These are phyloP conservation scores for Neoboletus magnificus DNA, from an alignment of 768 basidiomycete species.

Conservation along the genomic window DNA sequence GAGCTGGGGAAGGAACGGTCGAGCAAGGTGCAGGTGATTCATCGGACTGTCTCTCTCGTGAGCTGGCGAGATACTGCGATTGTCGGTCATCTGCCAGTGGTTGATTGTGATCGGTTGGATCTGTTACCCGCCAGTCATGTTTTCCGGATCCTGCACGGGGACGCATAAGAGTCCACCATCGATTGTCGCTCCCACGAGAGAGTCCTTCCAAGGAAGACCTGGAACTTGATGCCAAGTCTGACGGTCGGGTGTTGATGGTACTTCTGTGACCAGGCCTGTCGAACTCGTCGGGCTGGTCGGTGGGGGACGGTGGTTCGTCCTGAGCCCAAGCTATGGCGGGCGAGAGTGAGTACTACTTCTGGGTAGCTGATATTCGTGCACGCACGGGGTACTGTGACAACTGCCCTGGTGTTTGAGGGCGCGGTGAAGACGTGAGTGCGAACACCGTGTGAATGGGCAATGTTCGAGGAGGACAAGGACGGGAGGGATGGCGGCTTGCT, in stretches of 20 bases:
- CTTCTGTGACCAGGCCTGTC: slow-evolving; percentile 29
- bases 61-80: slow-evolving; percentile 7
- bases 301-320: slow-evolving; percentile 79
- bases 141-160: slow-evolving; percentile 39
- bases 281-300: slow-evolving; percentile 40
- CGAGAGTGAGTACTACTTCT: slow-evolving; percentile 2
- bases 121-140: slow-evolving; percentile 3
- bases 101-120: not conserved
- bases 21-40: slow-evolving; percentile 24
- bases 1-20: slow-evolving; percentile 25
- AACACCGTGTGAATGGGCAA: slow-evolving; percentile 28
- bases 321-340: slow-evolving; percentile 67
- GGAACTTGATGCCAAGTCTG: slow-evolving; percentile 50
- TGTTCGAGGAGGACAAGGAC: slow-evolving; percentile 25
- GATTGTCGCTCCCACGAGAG: slow-evolving; percentile 31
- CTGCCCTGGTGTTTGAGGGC: slow-evolving; percentile 47
- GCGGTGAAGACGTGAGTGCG: slow-evolving; percentile 23
- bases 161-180: slow-evolving; percentile 76
- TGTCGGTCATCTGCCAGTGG: slow-evolving; percentile 15
- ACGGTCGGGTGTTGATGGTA: slow-evolving; percentile 41
- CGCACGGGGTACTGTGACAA: slow-evolving; percentile 72
- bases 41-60: slow-evolving; percentile 19
- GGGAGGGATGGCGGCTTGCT: slow-evolving; percentile 20
- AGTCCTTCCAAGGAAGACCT: slow-evolving; percentile 39
- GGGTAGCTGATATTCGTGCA: slow-evolving; percentile 6